Evolutionary conservation across 179 eudicot genomes (phyloP), one percentile per base, ranked within the genome.

Genomic region (Beta corolliflora): DNA sequence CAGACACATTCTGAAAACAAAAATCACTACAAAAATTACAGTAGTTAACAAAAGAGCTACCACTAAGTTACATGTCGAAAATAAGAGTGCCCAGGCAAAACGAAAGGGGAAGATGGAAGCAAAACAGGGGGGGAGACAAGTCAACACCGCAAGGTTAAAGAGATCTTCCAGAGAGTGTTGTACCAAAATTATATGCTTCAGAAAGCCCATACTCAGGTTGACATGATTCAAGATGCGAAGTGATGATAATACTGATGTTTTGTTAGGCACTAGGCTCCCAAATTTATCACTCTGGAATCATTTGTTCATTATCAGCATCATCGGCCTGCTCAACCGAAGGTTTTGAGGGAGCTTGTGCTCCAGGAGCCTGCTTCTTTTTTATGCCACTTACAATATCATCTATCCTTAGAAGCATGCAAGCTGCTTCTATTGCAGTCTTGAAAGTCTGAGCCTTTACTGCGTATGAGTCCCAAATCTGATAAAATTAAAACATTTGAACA

Each of bases 301-400:
- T 89, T 48, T 90, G 92, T 89, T 95, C 98, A 70, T 89, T 93
- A 86, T 95, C 98, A 58, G 96, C 98, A 71, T 92, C 97, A 13
- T 90, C 94, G 71, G 87, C 98, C 82, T 84, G 85, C 82, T 95
- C 98, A n/a, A 95, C 77, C 64, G 87, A 86, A 9, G 98, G 98
- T 79, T 93, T 90, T 48, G 91, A 84, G 31, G 95, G 92, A 69
- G 75, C 89, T 77, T 80, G 84, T 15, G 97, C 84, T 73, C 97
- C 95, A 48, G 97, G 97, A 71, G 98, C 95, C 84, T 95, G 97
- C 90, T 89, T 89, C 89, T 95, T 95, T 88, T 95, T 95, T 70
- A 94, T 92, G 55, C 98, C 98, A 12, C 97, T 92, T 65, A 95
- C 97, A 63, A 95, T 92, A 76, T 95, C 98, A 83, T 95, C 98